Percentiles rank a stretch among this genome's conserved stretches.
Conservation (phyloP, 257 asterid species). For the Jaltomata sinuosa region DNA sequence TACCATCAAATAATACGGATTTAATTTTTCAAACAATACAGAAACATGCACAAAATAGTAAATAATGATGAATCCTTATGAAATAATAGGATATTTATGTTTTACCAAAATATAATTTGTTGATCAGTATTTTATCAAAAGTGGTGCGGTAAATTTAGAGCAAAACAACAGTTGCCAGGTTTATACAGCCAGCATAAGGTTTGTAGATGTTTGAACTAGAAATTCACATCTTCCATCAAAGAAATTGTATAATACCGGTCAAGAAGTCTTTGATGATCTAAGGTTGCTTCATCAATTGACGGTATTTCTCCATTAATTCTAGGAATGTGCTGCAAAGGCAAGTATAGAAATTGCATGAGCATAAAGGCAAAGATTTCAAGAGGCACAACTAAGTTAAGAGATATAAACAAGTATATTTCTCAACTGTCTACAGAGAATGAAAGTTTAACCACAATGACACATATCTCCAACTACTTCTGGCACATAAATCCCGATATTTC, state of each 20-base stretch:
- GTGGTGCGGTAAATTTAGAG: background rate
- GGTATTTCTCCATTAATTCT: slow-evolving; percentile 93
- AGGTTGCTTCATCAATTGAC: slow-evolving; percentile 79
- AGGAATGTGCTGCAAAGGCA: slow-evolving; percentile 77
- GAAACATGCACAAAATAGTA: background rate
- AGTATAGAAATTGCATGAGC: background rate
- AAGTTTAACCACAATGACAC: background rate
- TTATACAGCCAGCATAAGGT: background rate
- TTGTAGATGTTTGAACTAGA: background rate
- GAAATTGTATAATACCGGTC: slow-evolving; percentile 46
- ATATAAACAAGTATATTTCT: background rate
- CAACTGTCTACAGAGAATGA: background rate
- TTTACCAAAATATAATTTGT: background rate
- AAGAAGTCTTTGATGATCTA: slow-evolving; percentile 91
- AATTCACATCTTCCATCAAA: background rate
- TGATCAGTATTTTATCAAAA: background rate
- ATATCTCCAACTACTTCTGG: background rate
- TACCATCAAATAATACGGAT: background rate
- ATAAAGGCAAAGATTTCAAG: background rate
- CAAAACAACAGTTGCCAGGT: background rate
- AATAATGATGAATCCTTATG: background rate
- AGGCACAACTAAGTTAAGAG: background rate
- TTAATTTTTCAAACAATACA: background rate
- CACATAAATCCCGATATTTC: background rate
- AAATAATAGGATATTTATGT: background rate